Conservation (phyloP, 225 moss, liverwort and hornwort genomes). For the Bryoerythrophyllum caledonicum region DNA sequence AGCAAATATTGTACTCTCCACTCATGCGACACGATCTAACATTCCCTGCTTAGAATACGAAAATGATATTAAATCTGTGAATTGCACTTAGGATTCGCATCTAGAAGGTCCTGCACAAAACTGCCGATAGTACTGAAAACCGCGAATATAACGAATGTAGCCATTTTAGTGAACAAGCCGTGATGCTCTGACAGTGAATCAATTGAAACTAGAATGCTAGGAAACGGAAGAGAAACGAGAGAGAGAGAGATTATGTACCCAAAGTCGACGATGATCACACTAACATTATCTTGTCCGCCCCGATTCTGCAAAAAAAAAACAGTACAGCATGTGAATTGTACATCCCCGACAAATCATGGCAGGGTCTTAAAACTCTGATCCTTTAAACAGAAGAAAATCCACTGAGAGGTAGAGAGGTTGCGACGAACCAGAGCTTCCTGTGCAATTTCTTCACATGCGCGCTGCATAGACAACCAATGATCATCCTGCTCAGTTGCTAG, state of each 20-base stretch:
- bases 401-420: background rate
- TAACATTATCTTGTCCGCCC: conserved; percentile 80
- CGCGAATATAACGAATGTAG: too few relatives aligned
- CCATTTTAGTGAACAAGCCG: background rate
- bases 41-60: too few relatives aligned
- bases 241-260: conserved; percentile 44
- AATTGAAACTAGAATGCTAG: background rate
- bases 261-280: conserved; percentile 70
- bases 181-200: too few relatives aligned
- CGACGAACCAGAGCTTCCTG: conserved; percentile 76
- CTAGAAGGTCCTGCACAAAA: too few relatives aligned
- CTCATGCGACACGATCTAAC: too few relatives aligned
- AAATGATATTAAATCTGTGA: too few relatives aligned
- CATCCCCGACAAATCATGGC: background rate
- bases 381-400: background rate
- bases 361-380: background rate
- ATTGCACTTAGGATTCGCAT: too few relatives aligned
- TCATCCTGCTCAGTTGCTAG: conserved; percentile 2
- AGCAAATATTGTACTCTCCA: too few relatives aligned
- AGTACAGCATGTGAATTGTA: background rate
- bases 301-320: conserved; percentile 52
- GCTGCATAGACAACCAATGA: conserved; percentile 43
- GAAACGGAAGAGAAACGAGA: background rate
- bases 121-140: too few relatives aligned
- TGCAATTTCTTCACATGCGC: conserved; percentile 70